Percentiles rank a stretch among this genome's conserved stretches.
Evolutionary conservation across 2,329 filamentous ascomycete species (phyloP).

Genomic region (Dactylonectria macrodidyma): DNA sequence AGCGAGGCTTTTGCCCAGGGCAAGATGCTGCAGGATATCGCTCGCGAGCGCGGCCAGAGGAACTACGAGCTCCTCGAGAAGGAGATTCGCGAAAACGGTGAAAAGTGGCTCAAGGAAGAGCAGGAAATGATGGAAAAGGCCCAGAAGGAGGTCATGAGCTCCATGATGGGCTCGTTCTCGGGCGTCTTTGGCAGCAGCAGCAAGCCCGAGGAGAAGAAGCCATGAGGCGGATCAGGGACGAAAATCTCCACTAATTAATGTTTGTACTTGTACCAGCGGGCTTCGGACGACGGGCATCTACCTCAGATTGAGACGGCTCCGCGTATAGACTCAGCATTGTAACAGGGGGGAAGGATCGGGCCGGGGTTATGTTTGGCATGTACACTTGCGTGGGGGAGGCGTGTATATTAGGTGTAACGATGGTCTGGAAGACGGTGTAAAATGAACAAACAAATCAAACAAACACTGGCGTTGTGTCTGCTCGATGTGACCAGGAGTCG

Average conservation of each 20-base stretch:
- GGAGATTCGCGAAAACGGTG: constrained; percentile 93
- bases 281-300: constrained; percentile 27
- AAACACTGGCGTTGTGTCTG: neutral
- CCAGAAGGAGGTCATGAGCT: constrained; percentile 91
- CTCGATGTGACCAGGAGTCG: too few relatives aligned
- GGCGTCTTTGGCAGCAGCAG: constrained; percentile 45
- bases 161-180: constrained; percentile 84
- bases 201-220: constrained; percentile 44
- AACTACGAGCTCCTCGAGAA: constrained; percentile 92
- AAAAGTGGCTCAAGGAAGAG: constrained; percentile 97
- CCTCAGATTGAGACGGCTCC: constrained; percentile 26
- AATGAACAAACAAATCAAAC: constrained; percentile 14
- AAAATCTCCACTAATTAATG: constrained; percentile 51
- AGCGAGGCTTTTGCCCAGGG: constrained; percentile 88
- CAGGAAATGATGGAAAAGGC: constrained; percentile 88
- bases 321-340: constrained; percentile 42
- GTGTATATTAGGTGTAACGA: constrained; percentile 38
- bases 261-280: constrained; percentile 44
- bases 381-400: constrained; percentile 18
- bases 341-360: constrained; percentile 16
- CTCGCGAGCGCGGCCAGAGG: constrained; percentile 90
- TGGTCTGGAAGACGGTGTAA: constrained; percentile 25
- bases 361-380: constrained; percentile 26
- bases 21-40: constrained; percentile 97
- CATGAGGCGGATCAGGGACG: constrained; percentile 33